Conservation (phyloP, 1,284 basidiomycete species). For the Butyriboletus appendiculatus region DNA sequence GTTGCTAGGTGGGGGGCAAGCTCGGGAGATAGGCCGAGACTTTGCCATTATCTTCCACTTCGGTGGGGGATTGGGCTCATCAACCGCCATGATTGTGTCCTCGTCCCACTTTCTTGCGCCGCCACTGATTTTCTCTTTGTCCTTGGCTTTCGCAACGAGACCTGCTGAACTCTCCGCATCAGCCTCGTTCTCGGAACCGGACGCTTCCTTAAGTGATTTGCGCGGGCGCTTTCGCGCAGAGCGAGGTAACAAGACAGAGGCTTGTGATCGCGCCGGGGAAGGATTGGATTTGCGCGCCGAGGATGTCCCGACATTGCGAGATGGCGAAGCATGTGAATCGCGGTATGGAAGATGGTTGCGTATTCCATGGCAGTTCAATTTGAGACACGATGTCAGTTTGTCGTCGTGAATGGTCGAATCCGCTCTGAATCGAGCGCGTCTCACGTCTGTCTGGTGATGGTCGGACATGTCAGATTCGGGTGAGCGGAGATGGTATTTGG, state of each 20-base stretch:
- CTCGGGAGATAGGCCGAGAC: constrained; percentile 15
- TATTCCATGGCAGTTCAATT: constrained; percentile 51
- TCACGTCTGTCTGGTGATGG: constrained; percentile 56
- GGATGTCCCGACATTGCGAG: constrained; percentile 5
- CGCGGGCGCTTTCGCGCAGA: constrained; percentile 27
- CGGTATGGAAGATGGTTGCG: constrained; percentile 36
- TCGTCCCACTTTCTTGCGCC: constrained; percentile 1
- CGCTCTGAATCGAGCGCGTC: constrained; percentile 73
- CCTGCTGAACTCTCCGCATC: constrained; percentile 10
- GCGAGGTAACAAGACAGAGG: constrained; percentile 10
- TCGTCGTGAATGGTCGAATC: constrained; percentile 69
- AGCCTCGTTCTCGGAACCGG: constrained; percentile 26
- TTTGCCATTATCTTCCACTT: constrained; percentile 17
- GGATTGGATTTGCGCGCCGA: constrained; percentile 25
- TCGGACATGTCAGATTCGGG: background rate
- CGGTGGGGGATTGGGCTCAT: constrained; percentile 1
- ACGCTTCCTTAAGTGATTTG: constrained; percentile 23
- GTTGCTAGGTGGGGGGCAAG: constrained; percentile 7
- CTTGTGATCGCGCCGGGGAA: constrained; percentile 29
- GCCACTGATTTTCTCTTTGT: constrained; percentile 1
- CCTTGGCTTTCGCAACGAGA: constrained; percentile 10
- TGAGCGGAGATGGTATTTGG: background rate
- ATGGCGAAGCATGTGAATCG: constrained; percentile 7
- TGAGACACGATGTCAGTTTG: constrained; percentile 61
- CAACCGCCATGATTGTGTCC: constrained; percentile 9